phyloP scores from a whole-genome alignment of 2,329 filamentous ascomycete species.

The Ascosphaera aggregata region DNA sequence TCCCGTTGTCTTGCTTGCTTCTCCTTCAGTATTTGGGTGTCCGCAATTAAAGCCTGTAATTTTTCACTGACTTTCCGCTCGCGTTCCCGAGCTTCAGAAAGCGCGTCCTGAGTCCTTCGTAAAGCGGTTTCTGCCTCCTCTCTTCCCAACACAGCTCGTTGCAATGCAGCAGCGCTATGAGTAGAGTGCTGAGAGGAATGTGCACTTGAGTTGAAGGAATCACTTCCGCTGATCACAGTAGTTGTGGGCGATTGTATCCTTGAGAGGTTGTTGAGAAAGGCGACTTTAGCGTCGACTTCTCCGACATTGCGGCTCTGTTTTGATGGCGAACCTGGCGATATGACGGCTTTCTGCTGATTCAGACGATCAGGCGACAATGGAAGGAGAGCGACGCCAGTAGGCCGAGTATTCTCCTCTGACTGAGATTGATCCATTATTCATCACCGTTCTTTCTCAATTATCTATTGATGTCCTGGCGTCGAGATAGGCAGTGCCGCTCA shows the following conservation, averaged over 20 bases:
- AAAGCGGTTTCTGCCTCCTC: slow-evolving; percentile 22
- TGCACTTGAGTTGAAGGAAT: slow-evolving; percentile 7
- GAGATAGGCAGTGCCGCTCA: too few relatives aligned
- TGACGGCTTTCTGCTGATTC: slow-evolving; percentile 20
- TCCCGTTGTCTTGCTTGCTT: slow-evolving; percentile 13
- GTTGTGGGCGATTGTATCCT: slow-evolving; percentile 10
- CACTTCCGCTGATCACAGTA: too few relatives aligned
- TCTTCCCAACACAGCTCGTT: slow-evolving; percentile 21
- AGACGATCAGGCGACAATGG: slow-evolving; percentile 25
- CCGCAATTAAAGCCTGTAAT: slow-evolving; percentile 25
- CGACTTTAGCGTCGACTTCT: slow-evolving; percentile 25
- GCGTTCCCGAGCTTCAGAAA: slow-evolving; percentile 20
- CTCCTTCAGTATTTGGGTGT: slow-evolving; percentile 27
- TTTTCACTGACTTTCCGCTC: slow-evolving; percentile 22
- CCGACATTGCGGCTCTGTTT: slow-evolving; percentile 16
- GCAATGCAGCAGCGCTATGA: slow-evolving; percentile 20
- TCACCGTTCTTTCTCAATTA: too few relatives aligned
- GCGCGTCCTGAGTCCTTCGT: slow-evolving; percentile 12
- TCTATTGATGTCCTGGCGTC: too few relatives aligned
- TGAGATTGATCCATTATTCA: neutral
- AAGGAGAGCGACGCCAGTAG: slow-evolving; percentile 16
- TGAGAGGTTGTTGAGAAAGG: slow-evolving; percentile 21
- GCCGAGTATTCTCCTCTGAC: slow-evolving; percentile 2
- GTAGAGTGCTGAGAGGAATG: slow-evolving; percentile 11
- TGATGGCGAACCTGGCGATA: slow-evolving; percentile 17